These are phyloP conservation scores for Canavalia gladiata DNA, from an alignment of 306 rosid genomes.

Conservation along the genomic window DNA sequence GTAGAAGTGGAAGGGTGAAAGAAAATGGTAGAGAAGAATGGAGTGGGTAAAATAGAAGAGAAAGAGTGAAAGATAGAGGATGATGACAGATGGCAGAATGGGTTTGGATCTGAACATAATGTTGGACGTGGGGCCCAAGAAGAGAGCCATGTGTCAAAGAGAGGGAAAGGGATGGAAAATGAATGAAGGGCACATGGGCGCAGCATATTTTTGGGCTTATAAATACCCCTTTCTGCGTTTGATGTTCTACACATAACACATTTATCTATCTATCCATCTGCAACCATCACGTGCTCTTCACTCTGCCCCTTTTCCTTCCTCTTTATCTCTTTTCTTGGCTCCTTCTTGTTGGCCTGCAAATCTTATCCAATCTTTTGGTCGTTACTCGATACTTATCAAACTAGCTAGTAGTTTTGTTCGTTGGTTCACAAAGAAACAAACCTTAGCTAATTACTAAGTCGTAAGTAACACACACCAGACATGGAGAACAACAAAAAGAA, in stretches of 20 bases:
- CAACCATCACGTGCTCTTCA: constrained; percentile 57
- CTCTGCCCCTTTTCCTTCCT: not conserved
- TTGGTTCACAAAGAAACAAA: constrained; percentile 56
- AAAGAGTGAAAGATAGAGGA: constrained; percentile 48
- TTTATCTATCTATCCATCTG: constrained; percentile 9
- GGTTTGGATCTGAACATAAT: constrained; percentile 53
- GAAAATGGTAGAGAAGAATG: not conserved
- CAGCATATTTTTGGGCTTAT: constrained; percentile 59
- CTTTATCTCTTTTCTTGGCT: constrained; percentile 44
- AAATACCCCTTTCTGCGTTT: constrained; percentile 53
- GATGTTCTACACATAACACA: constrained; percentile 43
- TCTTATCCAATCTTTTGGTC: constrained; percentile 69
- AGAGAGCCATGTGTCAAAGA: constrained; percentile 48
- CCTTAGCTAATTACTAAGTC: too few relatives aligned
- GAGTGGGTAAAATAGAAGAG: not conserved
- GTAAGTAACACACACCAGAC: not conserved
- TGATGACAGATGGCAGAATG: constrained; percentile 49
- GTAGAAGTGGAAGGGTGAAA: too few relatives aligned
- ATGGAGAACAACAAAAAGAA: constrained; percentile 77
- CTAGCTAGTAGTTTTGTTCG: constrained; percentile 62
- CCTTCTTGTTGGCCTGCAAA: constrained; percentile 50
- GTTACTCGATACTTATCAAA: constrained; percentile 49
- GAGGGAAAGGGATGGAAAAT: constrained; percentile 27
- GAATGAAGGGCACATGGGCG: constrained; percentile 61
- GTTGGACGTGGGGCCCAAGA: constrained; percentile 51